Evolutionary conservation across 805 yeast genomes (phyloP).

Genomic region (Lipomyces orientalis): DNA sequence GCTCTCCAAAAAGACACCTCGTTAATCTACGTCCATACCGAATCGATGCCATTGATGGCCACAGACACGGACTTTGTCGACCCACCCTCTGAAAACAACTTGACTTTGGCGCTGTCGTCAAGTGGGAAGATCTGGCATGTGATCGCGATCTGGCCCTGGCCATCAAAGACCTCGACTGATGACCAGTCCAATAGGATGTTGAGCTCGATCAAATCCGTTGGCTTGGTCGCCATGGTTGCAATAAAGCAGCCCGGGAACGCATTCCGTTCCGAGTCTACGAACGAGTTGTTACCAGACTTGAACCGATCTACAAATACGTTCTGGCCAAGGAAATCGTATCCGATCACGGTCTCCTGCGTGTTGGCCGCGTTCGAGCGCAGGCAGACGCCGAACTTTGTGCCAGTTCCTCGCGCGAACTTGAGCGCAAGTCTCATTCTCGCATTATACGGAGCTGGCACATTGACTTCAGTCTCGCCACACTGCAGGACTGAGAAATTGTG

Average conservation of each 20-base stretch:
- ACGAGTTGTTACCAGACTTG: neutral
- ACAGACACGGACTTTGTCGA: conserved; percentile 2
- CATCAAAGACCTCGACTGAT: conserved; percentile 11
- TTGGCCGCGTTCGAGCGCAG: neutral
- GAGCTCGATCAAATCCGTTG: neutral
- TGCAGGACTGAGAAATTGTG: neutral
- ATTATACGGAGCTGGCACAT: conserved; percentile 1
- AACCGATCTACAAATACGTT: conserved; percentile 3
- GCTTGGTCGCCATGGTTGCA: neutral
- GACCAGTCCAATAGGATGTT: conserved; percentile 8
- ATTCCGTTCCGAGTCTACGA: neutral
- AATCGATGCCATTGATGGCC: neutral
- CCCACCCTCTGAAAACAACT: neutral
- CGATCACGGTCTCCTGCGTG: conserved; percentile 5
- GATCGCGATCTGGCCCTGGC: neutral
- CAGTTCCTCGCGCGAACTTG: neutral
- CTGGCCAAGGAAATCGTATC: neutral
- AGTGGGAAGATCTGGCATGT: conserved; percentile 5
- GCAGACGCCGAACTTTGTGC: neutral
- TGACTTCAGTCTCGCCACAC: neutral
- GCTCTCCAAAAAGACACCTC: neutral
- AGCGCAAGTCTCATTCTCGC: neutral
- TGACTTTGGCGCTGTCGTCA: neutral
- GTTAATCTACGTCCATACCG: neutral
- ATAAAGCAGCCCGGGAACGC: conserved; percentile 1